Conservation (phyloP, 495 filamentous ascomycete species). For the Hypoxylon lenormandii region DNA sequence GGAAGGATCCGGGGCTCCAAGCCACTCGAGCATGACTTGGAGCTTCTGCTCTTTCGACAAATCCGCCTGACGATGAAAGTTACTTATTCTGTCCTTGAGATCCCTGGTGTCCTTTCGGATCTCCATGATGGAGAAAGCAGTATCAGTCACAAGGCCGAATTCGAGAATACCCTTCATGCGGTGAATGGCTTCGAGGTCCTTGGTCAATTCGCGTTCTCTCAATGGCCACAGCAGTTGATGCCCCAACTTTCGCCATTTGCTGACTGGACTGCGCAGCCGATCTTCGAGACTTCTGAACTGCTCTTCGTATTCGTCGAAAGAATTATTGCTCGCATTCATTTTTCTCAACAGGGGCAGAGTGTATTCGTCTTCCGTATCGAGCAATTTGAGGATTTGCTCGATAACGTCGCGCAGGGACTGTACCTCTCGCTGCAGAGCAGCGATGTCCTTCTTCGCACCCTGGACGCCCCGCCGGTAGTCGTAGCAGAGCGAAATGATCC, state of each 20-base stretch:
- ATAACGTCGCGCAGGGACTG: slow-evolving; percentile 2
- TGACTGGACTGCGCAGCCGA: slow-evolving; percentile 2
- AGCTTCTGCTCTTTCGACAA: background rate
- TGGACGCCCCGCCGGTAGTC: slow-evolving; percentile 4
- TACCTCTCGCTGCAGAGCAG: slow-evolving; percentile 5
- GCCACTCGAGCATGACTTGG: background rate
- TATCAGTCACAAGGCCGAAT: background rate
- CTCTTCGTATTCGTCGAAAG: slow-evolving; percentile 6
- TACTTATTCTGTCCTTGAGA: background rate
- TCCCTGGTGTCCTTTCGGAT: slow-evolving; percentile 3
- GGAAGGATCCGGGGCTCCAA: background rate
- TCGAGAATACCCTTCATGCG: slow-evolving; percentile 8
- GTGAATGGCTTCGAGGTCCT: slow-evolving; percentile 1
- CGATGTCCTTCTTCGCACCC: slow-evolving; percentile 2
- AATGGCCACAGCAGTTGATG: slow-evolving; percentile 3
- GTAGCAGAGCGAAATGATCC: slow-evolving; percentile 14
- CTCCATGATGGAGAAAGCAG: slow-evolving; percentile 1
- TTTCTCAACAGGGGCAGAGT: slow-evolving; percentile 2
- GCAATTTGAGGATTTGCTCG: slow-evolving; percentile 1
- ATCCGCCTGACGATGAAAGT: background rate
- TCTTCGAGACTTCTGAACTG: slow-evolving; percentile 1
- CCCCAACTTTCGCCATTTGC: slow-evolving; percentile 2
- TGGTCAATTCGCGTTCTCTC: slow-evolving; percentile 1
- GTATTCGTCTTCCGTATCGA: background rate
- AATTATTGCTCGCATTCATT: background rate